These are phyloP conservation scores for Aspergillus aculeatinus DNA, from an alignment of 2,329 filamentous ascomycete species.

Conservation along the genomic window DNA sequence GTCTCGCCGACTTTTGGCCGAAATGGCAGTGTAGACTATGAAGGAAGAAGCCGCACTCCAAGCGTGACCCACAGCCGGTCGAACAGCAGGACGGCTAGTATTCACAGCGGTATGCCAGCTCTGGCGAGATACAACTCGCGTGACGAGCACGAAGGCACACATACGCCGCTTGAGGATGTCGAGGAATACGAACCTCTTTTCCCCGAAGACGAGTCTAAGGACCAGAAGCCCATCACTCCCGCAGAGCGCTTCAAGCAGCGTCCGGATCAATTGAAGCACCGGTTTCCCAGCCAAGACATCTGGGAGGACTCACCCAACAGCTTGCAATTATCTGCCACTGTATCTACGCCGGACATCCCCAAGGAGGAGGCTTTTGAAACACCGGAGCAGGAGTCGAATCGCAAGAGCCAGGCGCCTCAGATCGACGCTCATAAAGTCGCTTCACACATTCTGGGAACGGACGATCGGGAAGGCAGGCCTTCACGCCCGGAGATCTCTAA, in stretches of 20 bases:
- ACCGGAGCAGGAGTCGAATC: slow-evolving; percentile 50
- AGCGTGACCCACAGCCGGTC: slow-evolving; percentile 62
- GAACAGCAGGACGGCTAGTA: slow-evolving; percentile 62
- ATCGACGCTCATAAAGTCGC: slow-evolving; percentile 37
- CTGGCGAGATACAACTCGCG: slow-evolving; percentile 56
- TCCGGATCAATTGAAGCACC: slow-evolving; percentile 56
- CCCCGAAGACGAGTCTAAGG: slow-evolving; percentile 69
- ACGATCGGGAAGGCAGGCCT: slow-evolving; percentile 27
- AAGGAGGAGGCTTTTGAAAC: slow-evolving; percentile 46
- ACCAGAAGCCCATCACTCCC: slow-evolving; percentile 52
- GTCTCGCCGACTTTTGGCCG: slow-evolving; percentile 71
- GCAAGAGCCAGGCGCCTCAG: slow-evolving; percentile 42
- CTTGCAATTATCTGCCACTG: slow-evolving; percentile 72
- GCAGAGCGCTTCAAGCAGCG: slow-evolving; percentile 57
- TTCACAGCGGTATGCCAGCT: slow-evolving; percentile 57
- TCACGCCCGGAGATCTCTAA: slow-evolving; percentile 54
- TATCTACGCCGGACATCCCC: slow-evolving; percentile 72
- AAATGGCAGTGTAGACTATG: slow-evolving; percentile 57
- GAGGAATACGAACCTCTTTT: slow-evolving; percentile 96
- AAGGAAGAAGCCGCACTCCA: slow-evolving; percentile 52
- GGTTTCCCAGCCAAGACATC: slow-evolving; percentile 91
- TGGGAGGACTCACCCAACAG: slow-evolving; percentile 96
- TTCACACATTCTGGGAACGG: slow-evolving; percentile 34
- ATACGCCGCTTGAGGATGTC: slow-evolving; percentile 78
- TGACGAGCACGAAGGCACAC: slow-evolving; percentile 51